These are phyloP conservation scores for Funneliformis mosseae DNA, from an alignment of 192 early-diverging fungal species.

Conservation along the genomic window DNA sequence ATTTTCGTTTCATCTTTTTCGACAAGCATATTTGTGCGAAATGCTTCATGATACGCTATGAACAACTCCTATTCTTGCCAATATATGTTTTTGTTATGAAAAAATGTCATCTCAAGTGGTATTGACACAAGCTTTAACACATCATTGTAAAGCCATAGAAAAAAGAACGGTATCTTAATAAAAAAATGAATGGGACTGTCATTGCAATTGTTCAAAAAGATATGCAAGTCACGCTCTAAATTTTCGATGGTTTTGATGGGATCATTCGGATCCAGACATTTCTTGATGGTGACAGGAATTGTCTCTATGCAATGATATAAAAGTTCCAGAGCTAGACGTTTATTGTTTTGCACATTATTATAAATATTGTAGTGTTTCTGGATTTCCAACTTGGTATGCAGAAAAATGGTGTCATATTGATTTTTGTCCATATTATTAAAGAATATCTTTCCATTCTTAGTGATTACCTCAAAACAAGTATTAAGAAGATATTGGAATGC, in stretches of 20 bases:
- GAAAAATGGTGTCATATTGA: no score
- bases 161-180: slow-evolving; percentile 30
- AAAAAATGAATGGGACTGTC: not conserved
- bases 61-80: slow-evolving; percentile 21
- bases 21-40: slow-evolving; percentile 19
- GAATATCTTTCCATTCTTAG: not conserved
- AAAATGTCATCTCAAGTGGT: no score
- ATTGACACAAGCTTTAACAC: not conserved
- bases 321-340: not conserved
- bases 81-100: no score
- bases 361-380: no score
- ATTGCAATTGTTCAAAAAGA: not conserved
- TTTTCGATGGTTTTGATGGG: not conserved
- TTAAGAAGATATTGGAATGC: slow-evolving; percentile 11
- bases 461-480: slow-evolving; percentile 10
- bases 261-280: slow-evolving; percentile 1
- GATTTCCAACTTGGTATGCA: no score
- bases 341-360: not conserved
- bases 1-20: not conserved
- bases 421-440: no score
- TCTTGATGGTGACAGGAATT: not conserved
- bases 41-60: slow-evolving; percentile 16
- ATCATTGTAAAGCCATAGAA: slow-evolving; percentile 6
- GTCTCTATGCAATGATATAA: not conserved
- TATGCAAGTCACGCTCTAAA: not conserved